These are phyloP conservation scores for Waltergamsia citrina DNA, from an alignment of 2,329 filamentous ascomycete genomes.

Conservation along the genomic window DNA sequence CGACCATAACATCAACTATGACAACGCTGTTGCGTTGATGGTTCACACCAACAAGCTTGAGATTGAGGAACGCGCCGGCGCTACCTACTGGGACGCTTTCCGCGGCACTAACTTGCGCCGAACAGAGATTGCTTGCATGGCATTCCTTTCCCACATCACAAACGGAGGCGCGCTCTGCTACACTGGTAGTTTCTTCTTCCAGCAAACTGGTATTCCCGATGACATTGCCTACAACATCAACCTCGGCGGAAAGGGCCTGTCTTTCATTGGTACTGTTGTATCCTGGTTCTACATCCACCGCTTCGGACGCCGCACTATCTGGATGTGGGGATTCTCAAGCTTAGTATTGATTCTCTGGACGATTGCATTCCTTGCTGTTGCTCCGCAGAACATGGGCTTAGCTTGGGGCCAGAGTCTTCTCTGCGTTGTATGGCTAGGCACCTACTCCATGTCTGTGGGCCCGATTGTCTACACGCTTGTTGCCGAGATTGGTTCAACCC, in stretches of 20 bases:
- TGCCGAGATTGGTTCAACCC: constrained; percentile 30
- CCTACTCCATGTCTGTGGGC: constrained; percentile 32
- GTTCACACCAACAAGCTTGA: constrained; percentile 36
- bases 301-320: constrained; percentile 32
- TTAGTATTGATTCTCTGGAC: constrained; percentile 28
- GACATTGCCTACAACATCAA: constrained; percentile 28
- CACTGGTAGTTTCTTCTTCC: constrained; percentile 34
- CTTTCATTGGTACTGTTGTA: constrained; percentile 30
- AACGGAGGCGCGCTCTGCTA: constrained; percentile 30
- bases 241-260: constrained; percentile 30
- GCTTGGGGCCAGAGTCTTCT: constrained; percentile 30
- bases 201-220: constrained; percentile 29
- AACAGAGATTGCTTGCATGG: constrained; percentile 33
- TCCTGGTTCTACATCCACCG: constrained; percentile 33
- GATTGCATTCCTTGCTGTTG: constrained; percentile 29
- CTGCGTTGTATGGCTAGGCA: constrained; percentile 32
- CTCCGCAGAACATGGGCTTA: constrained; percentile 20
- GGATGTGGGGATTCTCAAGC: constrained; percentile 25
- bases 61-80: constrained; percentile 25
- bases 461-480: constrained; percentile 34
- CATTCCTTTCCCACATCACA: constrained; percentile 30
- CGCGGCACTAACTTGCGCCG: constrained; percentile 33
- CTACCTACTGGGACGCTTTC: constrained; percentile 35
- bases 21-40: constrained; percentile 28
- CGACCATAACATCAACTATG: constrained; percentile 21